Evolutionary conservation across 495 filamentous ascomycete genomes (phyloP), one percentile per base, ranked within the genome.

Genomic region (Talaromyces thailandensis): DNA sequence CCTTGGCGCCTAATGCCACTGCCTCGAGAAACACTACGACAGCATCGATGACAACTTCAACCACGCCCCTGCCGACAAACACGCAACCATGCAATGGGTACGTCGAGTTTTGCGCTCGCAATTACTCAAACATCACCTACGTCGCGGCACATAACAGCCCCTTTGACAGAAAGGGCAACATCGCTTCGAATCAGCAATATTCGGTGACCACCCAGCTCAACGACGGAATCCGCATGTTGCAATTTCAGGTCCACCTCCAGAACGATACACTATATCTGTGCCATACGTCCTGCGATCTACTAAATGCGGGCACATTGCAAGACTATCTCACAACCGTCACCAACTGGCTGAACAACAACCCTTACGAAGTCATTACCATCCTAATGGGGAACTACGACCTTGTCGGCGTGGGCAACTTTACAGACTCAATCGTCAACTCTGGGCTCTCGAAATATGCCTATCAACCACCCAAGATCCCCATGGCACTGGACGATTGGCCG

Each of bases 321-420:
- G 78, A 81, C 31, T 94, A 92, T 75, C 84, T 98, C 37, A 76
- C 73, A 1, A 77, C 74, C 8, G 88, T 98, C 24, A 79, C 78
- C 57, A 66, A 73, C 52, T 98, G 93, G 93, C 83, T 98, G 18
- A 75, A 76, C 6, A 68, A 71, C 1, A 85, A 98, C 66, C 92
- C 91, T 0, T 94, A 91, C 71, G 92, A 98, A 64, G 88, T 96
- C 4, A 84, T 98, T n/a, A 96, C 92, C 4, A 84, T 96, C 58
- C 76, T 98, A 7, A 82, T 98, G 53, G 91, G 88, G 16, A 98
- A 98, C 72, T 85, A 81, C 63, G 91, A 94, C 75, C 87, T 76
- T 58, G 79, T 85, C 18, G 68, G 75, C 18, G 84, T 90, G 16
- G 74, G 69, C 16, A 82, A 84, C 58, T 93, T 84, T 70, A 82